These are phyloP conservation scores for Dendrobium catenatum DNA, from an alignment of 106 monocot genomes.

Conservation along the genomic window DNA sequence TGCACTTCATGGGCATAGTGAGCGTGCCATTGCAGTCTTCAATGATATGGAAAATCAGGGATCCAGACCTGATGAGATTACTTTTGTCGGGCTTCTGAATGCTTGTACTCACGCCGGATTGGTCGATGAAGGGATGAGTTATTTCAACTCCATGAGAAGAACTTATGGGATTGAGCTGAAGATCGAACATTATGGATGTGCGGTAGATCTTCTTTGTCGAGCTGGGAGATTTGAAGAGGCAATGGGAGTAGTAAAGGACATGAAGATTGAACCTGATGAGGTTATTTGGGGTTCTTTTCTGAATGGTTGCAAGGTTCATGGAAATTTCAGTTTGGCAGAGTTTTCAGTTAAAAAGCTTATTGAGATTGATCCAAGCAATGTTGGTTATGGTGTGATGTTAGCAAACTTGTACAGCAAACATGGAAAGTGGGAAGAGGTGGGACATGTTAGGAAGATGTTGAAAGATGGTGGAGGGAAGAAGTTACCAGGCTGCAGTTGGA, in stretches of 20 bases:
- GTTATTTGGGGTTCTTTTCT: constrained; percentile 92
- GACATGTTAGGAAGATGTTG: constrained; percentile 66
- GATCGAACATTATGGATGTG: constrained; percentile 87
- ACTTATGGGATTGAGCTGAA: constrained; percentile 40
- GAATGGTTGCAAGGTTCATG: constrained; percentile 77
- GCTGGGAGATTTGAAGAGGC: constrained; percentile 75
- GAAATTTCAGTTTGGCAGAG: constrained; percentile 51
- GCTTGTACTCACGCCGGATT: constrained; percentile 84
- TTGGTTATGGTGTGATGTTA: constrained; percentile 59
- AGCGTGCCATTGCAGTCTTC: constrained; percentile 41
- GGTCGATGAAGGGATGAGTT: constrained; percentile 59
- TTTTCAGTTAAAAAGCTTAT: constrained; percentile 51
- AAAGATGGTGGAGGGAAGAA: constrained; percentile 62
- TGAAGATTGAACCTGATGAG: constrained; percentile 80
- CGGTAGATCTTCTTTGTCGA: constrained; percentile 73
- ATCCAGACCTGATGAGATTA: constrained; percentile 59
- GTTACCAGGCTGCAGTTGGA: constrained; percentile 94
- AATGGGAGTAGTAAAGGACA: constrained; percentile 53
- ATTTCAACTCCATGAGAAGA: constrained; percentile 47
- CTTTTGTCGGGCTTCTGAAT: constrained; percentile 86
- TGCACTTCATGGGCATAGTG: constrained; percentile 65
- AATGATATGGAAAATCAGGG: constrained; percentile 37
- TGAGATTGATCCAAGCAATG: constrained; percentile 59
- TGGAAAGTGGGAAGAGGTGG: constrained; percentile 80
- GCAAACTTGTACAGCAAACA: constrained; percentile 79